Percentiles rank a stretch among this genome's conserved stretches.
These are phyloP conservation scores for Mikania micrantha DNA, from an alignment of 129 eudicot genomes.

Conservation along the genomic window DNA sequence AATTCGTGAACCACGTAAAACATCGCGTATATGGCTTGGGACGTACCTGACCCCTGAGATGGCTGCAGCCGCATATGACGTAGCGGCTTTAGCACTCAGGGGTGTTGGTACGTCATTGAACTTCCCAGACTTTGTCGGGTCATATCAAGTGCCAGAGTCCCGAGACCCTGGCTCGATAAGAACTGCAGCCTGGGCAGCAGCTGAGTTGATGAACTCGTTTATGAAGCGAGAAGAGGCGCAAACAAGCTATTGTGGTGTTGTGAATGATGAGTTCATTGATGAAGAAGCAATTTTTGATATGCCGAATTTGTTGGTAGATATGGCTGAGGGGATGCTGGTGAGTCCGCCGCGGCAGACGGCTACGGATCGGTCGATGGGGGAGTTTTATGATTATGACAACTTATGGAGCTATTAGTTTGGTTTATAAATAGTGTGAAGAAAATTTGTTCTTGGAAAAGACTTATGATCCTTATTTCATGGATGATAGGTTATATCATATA, in stretches of 20 bases:
- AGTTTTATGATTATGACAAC: slow-evolving; percentile 33
- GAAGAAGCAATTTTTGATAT: slow-evolving; percentile 55
- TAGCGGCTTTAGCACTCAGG: slow-evolving; percentile 62
- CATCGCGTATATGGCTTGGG: slow-evolving; percentile 65
- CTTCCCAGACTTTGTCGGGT: slow-evolving; percentile 37
- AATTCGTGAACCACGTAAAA: slow-evolving; percentile 60
- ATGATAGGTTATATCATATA: not conserved
- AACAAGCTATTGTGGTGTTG: not conserved
- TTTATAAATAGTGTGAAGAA: not conserved
- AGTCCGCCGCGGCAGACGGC: slow-evolving; percentile 48
- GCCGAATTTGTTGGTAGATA: slow-evolving; percentile 56
- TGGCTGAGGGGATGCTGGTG: slow-evolving; percentile 72
- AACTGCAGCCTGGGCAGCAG: slow-evolving; percentile 43
- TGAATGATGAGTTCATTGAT: slow-evolving; percentile 35
- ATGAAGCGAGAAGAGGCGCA: not conserved
- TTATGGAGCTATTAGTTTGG: slow-evolving; percentile 43
- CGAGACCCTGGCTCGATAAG: slow-evolving; percentile 41
- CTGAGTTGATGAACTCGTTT: slow-evolving; percentile 27
- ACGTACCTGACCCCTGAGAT: slow-evolving; percentile 57
- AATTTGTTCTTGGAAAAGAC: not conserved
- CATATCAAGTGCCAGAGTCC: slow-evolving; percentile 38
- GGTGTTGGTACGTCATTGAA: slow-evolving; percentile 35
- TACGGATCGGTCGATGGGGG: slow-evolving; percentile 26
- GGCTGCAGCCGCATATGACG: slow-evolving; percentile 78
- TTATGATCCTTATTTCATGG: not conserved